These are phyloP conservation scores for Cutaneotrichosporon cyanovorans DNA, from an alignment of 1,284 basidiomycete genomes.

Conservation along the genomic window DNA sequence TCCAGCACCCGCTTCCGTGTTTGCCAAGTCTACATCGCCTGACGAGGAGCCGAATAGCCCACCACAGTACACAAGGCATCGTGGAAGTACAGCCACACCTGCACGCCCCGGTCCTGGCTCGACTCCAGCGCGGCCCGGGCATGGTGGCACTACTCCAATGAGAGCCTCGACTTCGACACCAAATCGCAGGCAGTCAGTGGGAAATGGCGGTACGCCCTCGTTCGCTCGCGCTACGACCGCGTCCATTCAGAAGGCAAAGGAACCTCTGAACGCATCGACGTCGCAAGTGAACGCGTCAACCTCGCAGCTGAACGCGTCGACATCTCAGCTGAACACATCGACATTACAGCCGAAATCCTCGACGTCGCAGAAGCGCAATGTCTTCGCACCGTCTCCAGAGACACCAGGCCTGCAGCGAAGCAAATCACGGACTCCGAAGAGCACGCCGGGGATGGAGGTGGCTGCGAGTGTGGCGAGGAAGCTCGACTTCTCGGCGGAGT, in stretches of 20 bases:
- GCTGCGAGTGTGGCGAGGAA: slow-evolving; percentile 12
- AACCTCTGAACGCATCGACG: not conserved
- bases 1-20: not conserved
- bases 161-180: not conserved
- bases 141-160: not conserved
- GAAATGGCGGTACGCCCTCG: slow-evolving; percentile 1
- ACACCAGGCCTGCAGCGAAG: slow-evolving; percentile 13
- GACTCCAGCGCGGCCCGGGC: not conserved
- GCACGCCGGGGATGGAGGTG: slow-evolving; percentile 19
- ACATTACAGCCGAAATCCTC: not conserved
- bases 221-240: slow-evolving; percentile 11
- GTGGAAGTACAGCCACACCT: slow-evolving; percentile 4
- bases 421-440: slow-evolving; percentile 26
- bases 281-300: too few species aligned
- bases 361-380: slow-evolving; percentile 29
- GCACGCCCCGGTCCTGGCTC: not conserved
- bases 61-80: not conserved
- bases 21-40: slow-evolving; percentile 5
- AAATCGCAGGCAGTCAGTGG: not conserved
- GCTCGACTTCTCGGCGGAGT: slow-evolving; percentile 6
- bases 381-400: slow-evolving; percentile 34
- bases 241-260: slow-evolving; percentile 1
- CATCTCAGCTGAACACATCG: not conserved
- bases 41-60: not conserved
- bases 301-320: too few species aligned